A percentile compares a stretch with the other conserved stretches of the same genome.
Evolutionary conservation across 148 eudicot genomes (phyloP).

Genomic region (Chenopodium berlandieri): DNA sequence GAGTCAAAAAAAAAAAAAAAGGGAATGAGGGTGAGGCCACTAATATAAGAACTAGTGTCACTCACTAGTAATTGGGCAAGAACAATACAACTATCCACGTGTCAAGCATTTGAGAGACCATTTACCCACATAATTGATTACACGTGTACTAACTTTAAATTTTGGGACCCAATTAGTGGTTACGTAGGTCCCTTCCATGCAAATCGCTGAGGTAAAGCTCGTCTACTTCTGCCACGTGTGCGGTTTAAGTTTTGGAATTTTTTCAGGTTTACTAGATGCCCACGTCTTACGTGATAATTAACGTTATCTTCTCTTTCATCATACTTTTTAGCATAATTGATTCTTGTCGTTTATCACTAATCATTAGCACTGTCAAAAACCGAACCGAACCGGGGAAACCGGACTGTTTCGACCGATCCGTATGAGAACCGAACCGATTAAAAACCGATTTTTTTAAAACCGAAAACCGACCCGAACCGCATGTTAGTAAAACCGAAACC

Average conservation of each 20-base stretch:
- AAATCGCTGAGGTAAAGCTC: neutral
- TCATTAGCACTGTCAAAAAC: too few species aligned
- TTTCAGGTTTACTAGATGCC: constrained; percentile 10
- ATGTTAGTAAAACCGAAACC: too few species aligned
- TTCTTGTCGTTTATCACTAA: neutral
- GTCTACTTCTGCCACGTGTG: constrained; percentile 5
- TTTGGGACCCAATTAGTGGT: neutral
- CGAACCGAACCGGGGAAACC: too few species aligned
- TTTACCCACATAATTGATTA: neutral
- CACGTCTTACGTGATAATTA: constrained; percentile 20
- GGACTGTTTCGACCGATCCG: too few species aligned
- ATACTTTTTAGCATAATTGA: neutral
- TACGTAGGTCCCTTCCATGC: constrained; percentile 14
- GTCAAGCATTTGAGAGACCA: neutral
- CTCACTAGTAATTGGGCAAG: neutral
- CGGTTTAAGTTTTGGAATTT: neutral
- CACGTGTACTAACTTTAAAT: neutral
- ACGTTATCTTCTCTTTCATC: constrained; percentile 1
- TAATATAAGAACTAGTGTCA: neutral
- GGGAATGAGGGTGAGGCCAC: neutral
- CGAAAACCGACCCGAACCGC: too few species aligned
- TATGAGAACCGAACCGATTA: too few species aligned
- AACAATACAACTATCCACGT: neutral
- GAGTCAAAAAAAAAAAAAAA: too few species aligned
- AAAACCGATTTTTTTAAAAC: too few species aligned